Conservation (phyloP, 2,329 filamentous ascomycete genomes). For the Pestalotiopsis sp. region DNA sequence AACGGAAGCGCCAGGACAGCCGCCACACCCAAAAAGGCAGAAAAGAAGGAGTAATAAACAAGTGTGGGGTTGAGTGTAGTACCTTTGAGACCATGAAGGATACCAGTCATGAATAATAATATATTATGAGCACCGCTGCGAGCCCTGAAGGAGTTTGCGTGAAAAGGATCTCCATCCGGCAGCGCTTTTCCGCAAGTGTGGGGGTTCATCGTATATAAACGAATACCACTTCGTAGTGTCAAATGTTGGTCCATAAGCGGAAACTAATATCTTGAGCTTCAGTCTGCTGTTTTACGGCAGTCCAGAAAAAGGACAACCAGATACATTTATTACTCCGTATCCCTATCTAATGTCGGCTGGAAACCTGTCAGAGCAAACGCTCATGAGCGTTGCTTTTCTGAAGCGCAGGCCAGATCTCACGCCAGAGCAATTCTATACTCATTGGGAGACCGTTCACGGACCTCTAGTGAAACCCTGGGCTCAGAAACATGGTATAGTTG, state of each 20-base stretch:
- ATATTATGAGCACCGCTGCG: not conserved
- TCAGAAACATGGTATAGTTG: conserved; percentile 31
- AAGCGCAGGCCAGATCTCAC: conserved; percentile 29
- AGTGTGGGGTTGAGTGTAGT: not conserved
- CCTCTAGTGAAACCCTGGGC: conserved; percentile 35
- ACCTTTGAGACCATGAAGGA: not conserved
- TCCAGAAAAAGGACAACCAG: too few relatives aligned
- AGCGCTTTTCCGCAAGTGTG: conserved; percentile 5
- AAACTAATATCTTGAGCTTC: not conserved
- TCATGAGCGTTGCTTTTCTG: conserved; percentile 24
- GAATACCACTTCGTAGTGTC: too few relatives aligned
- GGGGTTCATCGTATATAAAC: not conserved
- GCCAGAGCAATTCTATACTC: conserved; percentile 33
- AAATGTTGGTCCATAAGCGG: not conserved
- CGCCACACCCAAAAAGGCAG: not conserved
- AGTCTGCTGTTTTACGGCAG: too few relatives aligned
- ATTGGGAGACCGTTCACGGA: conserved; percentile 34
- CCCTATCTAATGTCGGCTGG: not conserved
- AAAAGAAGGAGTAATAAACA: conserved; percentile 9
- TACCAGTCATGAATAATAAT: not conserved
- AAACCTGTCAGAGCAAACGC: not conserved
- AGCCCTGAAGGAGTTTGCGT: not conserved
- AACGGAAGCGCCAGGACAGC: not conserved
- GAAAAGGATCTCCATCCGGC: not conserved
- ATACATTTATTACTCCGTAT: not conserved